Evolutionary conservation across 1,284 basidiomycete genomes (phyloP).

Genomic region (Cutaneotrichosporon sp.): DNA sequence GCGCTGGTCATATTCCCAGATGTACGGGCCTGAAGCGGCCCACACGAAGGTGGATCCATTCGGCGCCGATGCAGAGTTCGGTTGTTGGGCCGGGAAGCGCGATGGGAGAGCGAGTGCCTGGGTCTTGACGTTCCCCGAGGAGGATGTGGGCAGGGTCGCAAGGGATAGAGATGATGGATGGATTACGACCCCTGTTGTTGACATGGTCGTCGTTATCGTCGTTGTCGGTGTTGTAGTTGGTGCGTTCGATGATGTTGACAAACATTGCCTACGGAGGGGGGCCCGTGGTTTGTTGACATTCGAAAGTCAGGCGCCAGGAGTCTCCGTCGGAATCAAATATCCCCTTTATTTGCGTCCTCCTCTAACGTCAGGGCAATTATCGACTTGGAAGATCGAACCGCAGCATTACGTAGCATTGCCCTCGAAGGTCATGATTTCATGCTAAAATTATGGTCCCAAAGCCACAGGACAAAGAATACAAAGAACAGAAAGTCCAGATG

Average conservation of each 20-base stretch:
- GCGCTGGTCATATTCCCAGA: conserved; percentile 26
- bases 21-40: background rate
- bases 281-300: conserved; percentile 4
- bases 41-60: conserved; percentile 16
- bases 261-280: too few relatives aligned
- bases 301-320: background rate
- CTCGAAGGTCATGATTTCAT: too few relatives aligned
- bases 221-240: too few relatives aligned
- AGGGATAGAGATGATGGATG: conserved; percentile 7
- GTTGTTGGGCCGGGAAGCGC: conserved; percentile 10
- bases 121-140: background rate
- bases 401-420: too few relatives aligned
- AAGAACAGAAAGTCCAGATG: too few relatives aligned
- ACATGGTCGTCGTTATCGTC: background rate
- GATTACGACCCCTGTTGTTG: conserved; percentile 8
- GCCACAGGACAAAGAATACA: too few relatives aligned
- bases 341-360: too few relatives aligned
- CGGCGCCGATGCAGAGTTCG: conserved; percentile 6
- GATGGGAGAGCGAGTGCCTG: conserved; percentile 17
- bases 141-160: background rate
- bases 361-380: too few relatives aligned
- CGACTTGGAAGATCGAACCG: too few relatives aligned
- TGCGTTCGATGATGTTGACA: background rate
- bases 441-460: too few relatives aligned
- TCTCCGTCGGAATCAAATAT: too few relatives aligned